Base-by-base conservation (phyloP, 192 early-diverging fungal species). In the Entophlyctis helioformis region DNA sequence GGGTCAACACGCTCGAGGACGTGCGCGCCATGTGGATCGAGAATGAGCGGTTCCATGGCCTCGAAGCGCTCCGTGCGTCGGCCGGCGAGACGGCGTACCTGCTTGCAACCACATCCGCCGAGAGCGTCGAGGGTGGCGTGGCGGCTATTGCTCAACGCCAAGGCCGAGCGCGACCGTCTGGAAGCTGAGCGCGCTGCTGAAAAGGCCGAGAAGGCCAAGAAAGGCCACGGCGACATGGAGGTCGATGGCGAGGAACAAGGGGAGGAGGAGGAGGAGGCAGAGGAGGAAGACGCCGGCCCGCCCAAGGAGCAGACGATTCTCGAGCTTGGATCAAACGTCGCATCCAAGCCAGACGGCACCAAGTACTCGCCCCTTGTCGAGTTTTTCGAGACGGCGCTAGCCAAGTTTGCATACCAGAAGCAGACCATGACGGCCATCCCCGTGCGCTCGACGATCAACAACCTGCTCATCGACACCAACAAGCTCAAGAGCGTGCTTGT, bases 21-120 rank as follows among this genome's bases (percentile, higher is more conserved):
- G 60, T 79, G 25, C 51, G 69, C 11, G 41, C 26, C 1, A 78
- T 80, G 75, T 78, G 70, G 69, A 53, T 74, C 18, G 59, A 73
- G 36, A 75, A 80, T 50, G 66, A 78, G 40, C 40, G 39, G 19
- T 72, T 76, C 42, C 43, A 66, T 40, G 67, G 42, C 3, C 24
- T 68, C 16, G 36, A 46, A 7, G 46, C 63, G 10, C 34, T 79
- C 18, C 45, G 59, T 35, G 48, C 25, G 19, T 42, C 55, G 28
- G 56, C 46, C 1, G 72, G 72, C 13, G 54, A 45, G 5, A 42
- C 69, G 2, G 69, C 69, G 1, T 42, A 57, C 6, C 16, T 69
- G n/a, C 35, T 76, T 2, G 69, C 64, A 12, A 64, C 55, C 10
- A 20, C 24, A 1, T 31, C 49, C 10, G 40, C 48, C 0, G 41